phyloP scores from a whole-genome alignment of 2,329 filamentous ascomycete species.

The Massarina eburnea region DNA sequence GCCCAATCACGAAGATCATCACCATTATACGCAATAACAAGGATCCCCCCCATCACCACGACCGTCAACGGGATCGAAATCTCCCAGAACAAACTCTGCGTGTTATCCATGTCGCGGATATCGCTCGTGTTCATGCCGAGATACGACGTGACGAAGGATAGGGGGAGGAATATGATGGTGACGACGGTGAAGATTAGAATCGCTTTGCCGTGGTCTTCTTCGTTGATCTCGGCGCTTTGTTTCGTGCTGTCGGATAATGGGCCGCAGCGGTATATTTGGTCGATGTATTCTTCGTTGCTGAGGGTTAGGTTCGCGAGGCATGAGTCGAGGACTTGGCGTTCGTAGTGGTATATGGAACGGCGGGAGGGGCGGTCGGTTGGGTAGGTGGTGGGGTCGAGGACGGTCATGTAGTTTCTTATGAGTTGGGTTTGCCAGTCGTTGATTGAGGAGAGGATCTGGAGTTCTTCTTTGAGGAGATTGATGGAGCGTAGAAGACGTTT shows the following conservation, averaged over 20 bases:
- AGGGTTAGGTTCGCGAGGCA: slow-evolving; percentile 25
- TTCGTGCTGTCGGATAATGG: slow-evolving; percentile 36
- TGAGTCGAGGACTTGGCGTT: slow-evolving; percentile 22
- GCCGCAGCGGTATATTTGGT: slow-evolving; percentile 27
- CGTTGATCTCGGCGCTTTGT: slow-evolving; percentile 38
- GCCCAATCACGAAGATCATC: slow-evolving; percentile 24
- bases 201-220: slow-evolving; percentile 45
- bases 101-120: slow-evolving; percentile 44
- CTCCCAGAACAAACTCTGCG: slow-evolving; percentile 45
- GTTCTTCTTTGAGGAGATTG: slow-evolving; percentile 37
- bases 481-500: slow-evolving; percentile 37
- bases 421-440: slow-evolving; percentile 32
- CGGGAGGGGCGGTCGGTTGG: slow-evolving; percentile 18
- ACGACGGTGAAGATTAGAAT: slow-evolving; percentile 50
- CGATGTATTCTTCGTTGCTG: slow-evolving; percentile 23
- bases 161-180: slow-evolving; percentile 48
- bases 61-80: slow-evolving; percentile 33
- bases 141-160: slow-evolving; percentile 48
- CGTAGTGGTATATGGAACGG: slow-evolving; percentile 23
- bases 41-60: slow-evolving; percentile 24
- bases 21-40: slow-evolving; percentile 34
- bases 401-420: slow-evolving; percentile 23
- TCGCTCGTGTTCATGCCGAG: slow-evolving; percentile 47
- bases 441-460: slow-evolving; percentile 23
- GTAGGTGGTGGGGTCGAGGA: slow-evolving; percentile 30